phyloP scores from a whole-genome alignment of 179 eudicot species.

The Silene noctiflora region DNA sequence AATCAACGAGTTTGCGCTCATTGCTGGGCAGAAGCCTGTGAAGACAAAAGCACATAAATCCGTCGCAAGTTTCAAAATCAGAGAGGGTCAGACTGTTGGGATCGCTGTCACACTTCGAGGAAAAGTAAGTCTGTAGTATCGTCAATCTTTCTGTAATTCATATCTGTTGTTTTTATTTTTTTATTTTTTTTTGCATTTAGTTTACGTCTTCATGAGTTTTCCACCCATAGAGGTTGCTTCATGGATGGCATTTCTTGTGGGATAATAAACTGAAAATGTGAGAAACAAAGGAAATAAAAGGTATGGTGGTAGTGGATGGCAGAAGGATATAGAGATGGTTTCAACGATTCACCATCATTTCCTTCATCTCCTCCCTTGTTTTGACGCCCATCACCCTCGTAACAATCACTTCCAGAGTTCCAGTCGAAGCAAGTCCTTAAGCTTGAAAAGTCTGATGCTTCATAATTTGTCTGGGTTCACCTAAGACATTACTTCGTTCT shows the following conservation, averaged over 20 bases:
- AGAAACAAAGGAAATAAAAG: too few species aligned
- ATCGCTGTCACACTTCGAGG: constrained; percentile 91
- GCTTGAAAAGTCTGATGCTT: constrained; percentile 1
- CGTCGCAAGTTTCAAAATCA: constrained; percentile 84
- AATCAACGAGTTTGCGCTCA: constrained; percentile 67
- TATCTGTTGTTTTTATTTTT: neutral
- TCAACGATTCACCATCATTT: too few species aligned
- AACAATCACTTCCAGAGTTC: neutral
- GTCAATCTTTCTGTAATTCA: neutral
- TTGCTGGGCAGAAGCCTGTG: constrained; percentile 95
- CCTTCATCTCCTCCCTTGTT: too few species aligned
- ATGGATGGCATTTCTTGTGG: too few species aligned
- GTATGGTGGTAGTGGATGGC: too few species aligned
- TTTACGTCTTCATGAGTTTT: too few species aligned
- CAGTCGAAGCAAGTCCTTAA: neutral
- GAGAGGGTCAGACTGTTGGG: constrained; percentile 81
- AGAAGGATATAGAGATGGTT: too few species aligned
- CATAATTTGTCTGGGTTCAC: neutral
- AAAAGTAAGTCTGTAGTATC: constrained; percentile 45
- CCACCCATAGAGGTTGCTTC: too few species aligned
- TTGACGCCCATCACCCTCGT: too few species aligned
- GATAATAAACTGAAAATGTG: too few species aligned
- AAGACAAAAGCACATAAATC: constrained; percentile 88
- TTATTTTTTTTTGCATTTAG: too few species aligned
- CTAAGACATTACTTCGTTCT: neutral